Conservation (phyloP, 257 asterid species). For the Gardenia jasminoides region DNA sequence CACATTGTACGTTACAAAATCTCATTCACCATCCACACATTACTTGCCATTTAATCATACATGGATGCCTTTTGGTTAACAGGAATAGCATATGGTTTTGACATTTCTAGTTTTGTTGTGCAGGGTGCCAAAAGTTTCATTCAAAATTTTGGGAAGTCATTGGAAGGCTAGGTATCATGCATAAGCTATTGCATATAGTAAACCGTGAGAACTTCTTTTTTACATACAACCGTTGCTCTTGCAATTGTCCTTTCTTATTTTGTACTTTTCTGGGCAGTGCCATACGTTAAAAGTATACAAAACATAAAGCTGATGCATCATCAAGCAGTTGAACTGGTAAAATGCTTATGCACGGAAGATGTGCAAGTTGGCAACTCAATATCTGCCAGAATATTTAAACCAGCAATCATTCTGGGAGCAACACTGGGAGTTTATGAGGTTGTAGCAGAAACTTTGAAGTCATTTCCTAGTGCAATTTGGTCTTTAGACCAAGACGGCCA, state of each 20-base stretch:
- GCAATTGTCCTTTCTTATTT: not conserved
- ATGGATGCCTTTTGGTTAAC: not conserved
- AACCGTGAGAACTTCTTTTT: not conserved
- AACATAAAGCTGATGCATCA: constrained; percentile 27
- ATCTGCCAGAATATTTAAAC: constrained; percentile 23
- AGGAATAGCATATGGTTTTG: not conserved
- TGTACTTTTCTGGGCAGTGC: constrained; percentile 22
- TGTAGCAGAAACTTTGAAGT: constrained; percentile 23
- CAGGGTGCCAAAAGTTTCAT: constrained; percentile 22
- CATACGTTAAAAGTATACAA: constrained; percentile 24
- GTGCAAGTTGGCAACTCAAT: constrained; percentile 14
- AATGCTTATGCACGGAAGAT: constrained; percentile 28
- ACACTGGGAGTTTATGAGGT: constrained; percentile 28
- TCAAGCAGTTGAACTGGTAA: constrained; percentile 31
- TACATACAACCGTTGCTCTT: not conserved
- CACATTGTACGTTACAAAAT: not conserved
- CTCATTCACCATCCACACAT: not conserved
- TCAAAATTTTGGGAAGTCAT: constrained; percentile 27
- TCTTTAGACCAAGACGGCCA: constrained; percentile 26
- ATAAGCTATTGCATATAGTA: not conserved
- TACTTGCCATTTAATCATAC: not conserved
- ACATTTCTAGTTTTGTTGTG: constrained; percentile 10
- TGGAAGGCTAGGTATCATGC: constrained; percentile 19
- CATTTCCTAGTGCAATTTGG: constrained; percentile 35
- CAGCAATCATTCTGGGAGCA: constrained; percentile 27